Base-by-base conservation (phyloP, 345 rosid species). In the Eucalyptus polybractea region DNA sequence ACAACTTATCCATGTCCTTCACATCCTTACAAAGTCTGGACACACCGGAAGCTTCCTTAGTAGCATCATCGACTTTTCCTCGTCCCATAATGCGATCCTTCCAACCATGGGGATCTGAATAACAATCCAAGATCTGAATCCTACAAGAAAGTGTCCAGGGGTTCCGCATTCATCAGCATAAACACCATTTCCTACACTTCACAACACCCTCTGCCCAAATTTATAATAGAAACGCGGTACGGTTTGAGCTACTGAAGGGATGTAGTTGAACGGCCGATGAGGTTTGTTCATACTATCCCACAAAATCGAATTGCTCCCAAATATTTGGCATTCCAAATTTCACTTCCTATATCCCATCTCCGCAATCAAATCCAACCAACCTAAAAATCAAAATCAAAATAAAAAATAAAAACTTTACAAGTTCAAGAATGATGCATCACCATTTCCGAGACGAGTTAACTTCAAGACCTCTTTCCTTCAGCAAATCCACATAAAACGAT, bases 51-150 rank as follows among this genome's bases (percentile, higher is more conserved):
- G 90, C 87, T 92, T 92, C 94, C 86, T 12, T 25, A 6, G 89
- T 88, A 91, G 49, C 50, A 87, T 86, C 91, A 50, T 62, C 80
- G 49, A 88, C n/a, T 33, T 88, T 88, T 89, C 93, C 92, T 87
- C 62, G 81, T 87, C 69, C 81, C 31, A 22, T 54, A 31, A 93
- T 90, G 81, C 80, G 89, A 90, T 89, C 92, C 92, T 95, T 95
- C 99, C 99, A 98, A 58, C 97, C 98, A 42, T 94, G 93, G 92
- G 98, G 98, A 92, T 98, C 97, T 40, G 93, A 92, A 88, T 94
- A 98, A 91, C 98, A 98, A 92, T 98, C 99, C 95, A 98, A 93
- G 86, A 97, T 91, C 87, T 89, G 94, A 94, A 96, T 89, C 97
- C 99, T 97, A 92, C 86, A 88, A 53, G 49, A 86, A 85, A 83